phyloP scores from a whole-genome alignment of 2,329 filamentous ascomycete species.

The Epichloe brachyelytri region DNA sequence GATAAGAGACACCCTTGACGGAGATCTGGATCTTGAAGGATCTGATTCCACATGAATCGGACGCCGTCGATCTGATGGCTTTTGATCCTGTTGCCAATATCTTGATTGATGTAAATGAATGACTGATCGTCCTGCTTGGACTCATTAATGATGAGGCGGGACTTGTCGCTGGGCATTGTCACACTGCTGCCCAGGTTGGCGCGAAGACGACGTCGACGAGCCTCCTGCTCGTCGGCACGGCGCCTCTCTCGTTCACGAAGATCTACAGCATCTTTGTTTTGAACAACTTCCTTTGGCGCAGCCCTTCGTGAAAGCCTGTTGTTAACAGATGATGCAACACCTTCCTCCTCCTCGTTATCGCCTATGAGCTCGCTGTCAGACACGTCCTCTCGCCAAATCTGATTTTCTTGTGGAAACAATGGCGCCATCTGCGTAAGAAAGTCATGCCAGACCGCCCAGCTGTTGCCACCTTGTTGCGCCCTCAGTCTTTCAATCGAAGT shows the following conservation, averaged over 20 bases:
- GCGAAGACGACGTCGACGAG: slow-evolving; percentile 35
- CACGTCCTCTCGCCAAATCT: slow-evolving; percentile 17
- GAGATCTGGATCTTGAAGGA: slow-evolving; percentile 46
- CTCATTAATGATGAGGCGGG: slow-evolving; percentile 52
- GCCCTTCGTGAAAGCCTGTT: slow-evolving; percentile 11
- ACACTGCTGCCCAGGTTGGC: slow-evolving; percentile 31
- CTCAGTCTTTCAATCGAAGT: slow-evolving; percentile 9
- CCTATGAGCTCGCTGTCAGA: slow-evolving; percentile 10
- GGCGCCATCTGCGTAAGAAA: slow-evolving; percentile 16
- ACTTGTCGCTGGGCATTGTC: slow-evolving; percentile 29
- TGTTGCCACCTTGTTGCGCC: slow-evolving; percentile 10
- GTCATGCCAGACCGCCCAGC: slow-evolving; percentile 13
- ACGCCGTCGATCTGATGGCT: slow-evolving; percentile 71
- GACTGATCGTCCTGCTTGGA: slow-evolving; percentile 46
- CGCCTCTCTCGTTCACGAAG: slow-evolving; percentile 41
- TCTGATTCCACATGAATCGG: slow-evolving; percentile 78
- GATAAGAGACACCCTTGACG: slow-evolving; percentile 70
- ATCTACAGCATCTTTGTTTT: slow-evolving; percentile 28
- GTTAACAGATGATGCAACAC: slow-evolving; percentile 7
- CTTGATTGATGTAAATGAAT: slow-evolving; percentile 49
- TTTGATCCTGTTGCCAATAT: slow-evolving; percentile 56
- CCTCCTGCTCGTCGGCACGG: slow-evolving; percentile 41
- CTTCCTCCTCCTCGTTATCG: slow-evolving; percentile 9
- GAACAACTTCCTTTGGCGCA: slow-evolving; percentile 19
- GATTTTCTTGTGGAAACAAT: slow-evolving; percentile 19